phyloP scores from a whole-genome alignment of 1,284 basidiomycete species.

The Rhodotorula glutinis region DNA sequence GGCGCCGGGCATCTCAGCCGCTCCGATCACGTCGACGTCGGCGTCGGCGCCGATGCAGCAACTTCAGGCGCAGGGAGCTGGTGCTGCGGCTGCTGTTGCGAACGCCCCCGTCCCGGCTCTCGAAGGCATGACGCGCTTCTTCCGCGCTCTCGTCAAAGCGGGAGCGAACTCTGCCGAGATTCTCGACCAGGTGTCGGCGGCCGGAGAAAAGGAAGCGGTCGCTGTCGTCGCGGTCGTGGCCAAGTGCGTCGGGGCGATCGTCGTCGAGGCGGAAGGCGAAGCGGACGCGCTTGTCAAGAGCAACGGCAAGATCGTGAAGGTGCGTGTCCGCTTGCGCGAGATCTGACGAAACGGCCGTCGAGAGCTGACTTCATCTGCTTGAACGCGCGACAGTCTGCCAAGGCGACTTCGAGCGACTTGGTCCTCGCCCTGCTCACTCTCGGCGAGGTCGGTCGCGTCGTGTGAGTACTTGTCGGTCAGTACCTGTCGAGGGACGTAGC shows the following conservation, averaged over 20 bases:
- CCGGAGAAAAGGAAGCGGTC: conserved; percentile 8
- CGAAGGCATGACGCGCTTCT: conserved; percentile 77
- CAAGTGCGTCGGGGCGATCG: conserved; percentile 75
- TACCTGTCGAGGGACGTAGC: neutral
- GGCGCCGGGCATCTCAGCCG: conserved; percentile 69
- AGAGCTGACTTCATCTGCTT: no score
- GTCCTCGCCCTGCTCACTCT: conserved; percentile 81
- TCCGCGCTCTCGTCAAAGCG: conserved; percentile 71
- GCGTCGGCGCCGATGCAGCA: conserved; percentile 74
- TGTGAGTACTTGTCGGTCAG: conserved; percentile 48
- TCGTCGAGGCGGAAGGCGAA: conserved; percentile 63
- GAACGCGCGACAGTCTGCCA: conserved; percentile 55
- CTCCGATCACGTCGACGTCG: conserved; percentile 71
- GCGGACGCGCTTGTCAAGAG: conserved; percentile 65
- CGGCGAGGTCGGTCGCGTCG: conserved; percentile 82
- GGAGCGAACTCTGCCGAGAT: conserved; percentile 57
- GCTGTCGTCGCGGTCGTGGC: conserved; percentile 61
- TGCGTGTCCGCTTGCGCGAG: conserved; percentile 43
- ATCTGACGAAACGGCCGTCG: no score
- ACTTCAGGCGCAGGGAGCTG: neutral
- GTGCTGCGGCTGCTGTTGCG: neutral
- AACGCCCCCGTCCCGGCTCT: conserved; percentile 57
- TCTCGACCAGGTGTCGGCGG: conserved; percentile 19
- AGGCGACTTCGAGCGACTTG: conserved; percentile 63
- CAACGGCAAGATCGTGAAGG: conserved; percentile 74